phyloP scores from a whole-genome alignment of 1,284 basidiomycete genomes.

The Stereum hirsutum region DNA sequence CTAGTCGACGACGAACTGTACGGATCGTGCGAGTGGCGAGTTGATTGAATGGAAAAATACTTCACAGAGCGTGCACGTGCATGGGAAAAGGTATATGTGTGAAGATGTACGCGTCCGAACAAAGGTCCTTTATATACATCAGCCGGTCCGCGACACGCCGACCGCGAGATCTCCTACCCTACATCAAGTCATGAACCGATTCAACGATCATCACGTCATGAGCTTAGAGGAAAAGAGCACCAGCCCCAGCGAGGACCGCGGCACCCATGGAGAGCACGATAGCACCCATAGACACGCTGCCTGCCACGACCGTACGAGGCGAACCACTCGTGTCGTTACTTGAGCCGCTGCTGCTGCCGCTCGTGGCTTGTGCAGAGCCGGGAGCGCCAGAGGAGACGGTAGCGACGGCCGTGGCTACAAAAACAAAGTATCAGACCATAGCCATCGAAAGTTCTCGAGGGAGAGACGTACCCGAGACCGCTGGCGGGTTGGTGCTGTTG shows the following conservation, averaged over 20 bases:
- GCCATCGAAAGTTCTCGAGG: not conserved
- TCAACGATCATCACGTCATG: too few relatives aligned
- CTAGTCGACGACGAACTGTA: too few relatives aligned
- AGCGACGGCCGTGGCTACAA: constrained; percentile 16
- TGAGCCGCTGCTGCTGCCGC: constrained; percentile 2
- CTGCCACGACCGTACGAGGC: not conserved
- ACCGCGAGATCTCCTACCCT: too few relatives aligned
- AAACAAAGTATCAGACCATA: not conserved
- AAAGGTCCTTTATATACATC: too few relatives aligned
- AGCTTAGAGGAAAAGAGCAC: constrained; percentile 2
- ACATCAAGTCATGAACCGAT: too few relatives aligned
- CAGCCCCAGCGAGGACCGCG: not conserved
- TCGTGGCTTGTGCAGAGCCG: constrained; percentile 23
- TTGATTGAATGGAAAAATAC: too few relatives aligned
- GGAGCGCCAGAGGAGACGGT: constrained; percentile 26
- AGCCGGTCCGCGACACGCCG: too few relatives aligned
- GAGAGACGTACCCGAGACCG: constrained; percentile 21
- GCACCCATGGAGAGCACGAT: not conserved
- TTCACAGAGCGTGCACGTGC: too few relatives aligned
- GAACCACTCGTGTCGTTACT: constrained; percentile 5
- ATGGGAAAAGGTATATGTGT: too few relatives aligned
- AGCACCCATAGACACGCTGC: not conserved
- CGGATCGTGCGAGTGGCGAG: too few relatives aligned
- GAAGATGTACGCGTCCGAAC: too few relatives aligned
- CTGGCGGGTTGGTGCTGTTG: constrained; percentile 46